Conservation (phyloP, 371 early-diverging fungal species). For the Pancytospora epiphaga region DNA sequence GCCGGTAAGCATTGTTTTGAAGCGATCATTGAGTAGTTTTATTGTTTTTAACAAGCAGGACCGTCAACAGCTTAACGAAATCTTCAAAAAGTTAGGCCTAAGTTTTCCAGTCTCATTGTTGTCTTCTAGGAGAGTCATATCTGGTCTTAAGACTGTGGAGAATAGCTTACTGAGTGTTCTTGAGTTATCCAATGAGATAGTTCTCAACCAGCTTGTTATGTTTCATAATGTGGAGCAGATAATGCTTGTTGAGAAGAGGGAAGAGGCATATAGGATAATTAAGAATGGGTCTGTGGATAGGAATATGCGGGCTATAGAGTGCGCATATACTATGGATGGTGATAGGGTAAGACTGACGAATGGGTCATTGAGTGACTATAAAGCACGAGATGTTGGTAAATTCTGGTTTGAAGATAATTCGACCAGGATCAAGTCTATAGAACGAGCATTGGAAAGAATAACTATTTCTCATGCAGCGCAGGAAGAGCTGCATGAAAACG, state of each 20-base stretch:
- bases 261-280: constrained; percentile 55
- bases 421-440: constrained; percentile 1
- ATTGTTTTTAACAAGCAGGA: constrained; percentile 52
- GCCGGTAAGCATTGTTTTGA: constrained; percentile 49
- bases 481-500: not conserved
- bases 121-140: constrained; percentile 24
- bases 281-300: constrained; percentile 5
- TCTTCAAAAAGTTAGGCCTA: constrained; percentile 46
- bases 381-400: constrained; percentile 32
- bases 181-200: not conserved
- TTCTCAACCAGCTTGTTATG: not conserved
- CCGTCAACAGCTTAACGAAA: constrained; percentile 25
- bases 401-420: constrained; percentile 51
- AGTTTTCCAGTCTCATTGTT: constrained; percentile 30
- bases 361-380: constrained; percentile 54
- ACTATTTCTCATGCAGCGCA: not conserved
- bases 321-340: constrained; percentile 48
- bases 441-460: not conserved
- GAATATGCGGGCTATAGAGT: constrained; percentile 42
- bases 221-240: constrained; percentile 52
- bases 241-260: constrained; percentile 50
- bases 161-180: no score
- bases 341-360: constrained; percentile 57
- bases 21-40: constrained; percentile 44
- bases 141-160: no score